Evolutionary conservation across 371 early-diverging fungal species (phyloP).

Genomic region (Cladochytrium tenue): DNA sequence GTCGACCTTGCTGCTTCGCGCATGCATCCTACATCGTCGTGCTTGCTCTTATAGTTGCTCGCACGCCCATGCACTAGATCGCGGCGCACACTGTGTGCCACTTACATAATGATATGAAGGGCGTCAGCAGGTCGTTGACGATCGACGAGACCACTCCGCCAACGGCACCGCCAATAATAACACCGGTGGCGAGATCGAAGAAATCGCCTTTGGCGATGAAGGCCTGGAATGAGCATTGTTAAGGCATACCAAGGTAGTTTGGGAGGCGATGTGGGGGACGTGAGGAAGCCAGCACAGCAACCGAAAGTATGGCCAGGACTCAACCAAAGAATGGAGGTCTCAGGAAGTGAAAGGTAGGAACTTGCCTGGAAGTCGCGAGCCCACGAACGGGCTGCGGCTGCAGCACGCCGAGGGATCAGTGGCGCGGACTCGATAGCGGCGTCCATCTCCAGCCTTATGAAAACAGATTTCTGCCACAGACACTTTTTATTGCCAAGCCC

Average conservation of each 20-base stretch:
- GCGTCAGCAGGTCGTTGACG: constrained; percentile 34
- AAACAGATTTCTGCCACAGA: too few relatives aligned
- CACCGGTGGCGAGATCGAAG: constrained; percentile 37
- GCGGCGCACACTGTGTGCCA: neutral
- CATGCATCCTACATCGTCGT: too few relatives aligned
- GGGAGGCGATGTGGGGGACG: neutral
- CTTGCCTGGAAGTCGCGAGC: neutral
- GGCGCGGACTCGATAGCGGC: neutral
- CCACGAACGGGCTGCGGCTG: neutral
- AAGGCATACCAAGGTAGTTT: too few relatives aligned
- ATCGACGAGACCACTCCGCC: constrained; percentile 32
- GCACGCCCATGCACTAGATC: too few relatives aligned
- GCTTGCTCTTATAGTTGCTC: too few relatives aligned
- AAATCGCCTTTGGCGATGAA: constrained; percentile 24
- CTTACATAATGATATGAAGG: constrained; percentile 22
- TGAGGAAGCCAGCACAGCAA: too few relatives aligned
- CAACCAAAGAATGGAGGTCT: too few relatives aligned
- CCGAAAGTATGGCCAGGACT: too few relatives aligned
- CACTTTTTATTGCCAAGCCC: too few relatives aligned
- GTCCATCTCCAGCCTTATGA: too few relatives aligned
- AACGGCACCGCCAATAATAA: constrained; percentile 56
- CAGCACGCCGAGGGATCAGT: neutral
- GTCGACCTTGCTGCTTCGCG: too few relatives aligned
- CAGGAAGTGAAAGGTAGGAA: too few relatives aligned
- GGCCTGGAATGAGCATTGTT: constrained; percentile 1